Base-by-base conservation (phyloP, 768 basidiomycete genomes). In the Pulveroboletus ravenelii region DNA sequence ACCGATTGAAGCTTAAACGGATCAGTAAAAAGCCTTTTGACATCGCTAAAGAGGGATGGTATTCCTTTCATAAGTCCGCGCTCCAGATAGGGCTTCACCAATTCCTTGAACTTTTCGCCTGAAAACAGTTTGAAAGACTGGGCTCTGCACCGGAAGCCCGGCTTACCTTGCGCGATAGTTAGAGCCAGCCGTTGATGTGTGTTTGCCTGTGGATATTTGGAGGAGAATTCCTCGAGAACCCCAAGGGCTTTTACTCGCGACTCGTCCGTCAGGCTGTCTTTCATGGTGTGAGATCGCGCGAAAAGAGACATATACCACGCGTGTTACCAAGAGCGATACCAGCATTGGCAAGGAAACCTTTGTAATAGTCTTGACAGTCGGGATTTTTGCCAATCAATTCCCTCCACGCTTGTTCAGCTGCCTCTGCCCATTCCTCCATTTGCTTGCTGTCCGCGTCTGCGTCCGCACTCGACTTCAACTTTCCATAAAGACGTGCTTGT, bases 11-110 rank as follows among this genome's bases (percentile, higher is more conserved):
- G 81, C 65, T 95, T 98, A 41, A 71, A 67, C 1, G 72, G 49
- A 52, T 89, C 78, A 9, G 59, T 56, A 61, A 96, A 97, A 1
- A 98, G 78, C 0, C 84, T 74, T 65, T 97, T 98, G 65, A 98
- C 62, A 68, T 97, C 94, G 15, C 87, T 82, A 62, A 98, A 99
- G 2, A 98, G 73, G 3, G 93, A 96, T 3, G 96, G 96, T 35
- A 98, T 76, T 56, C 94, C 95, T 62, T 89, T 91, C 37, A 75
- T 77, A 12, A 99, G 73, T 9, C 80, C 87, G 5, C 75, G 73
- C 6, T 76, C 61, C 41, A 98, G 69, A 67, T 98, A 97, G 5
- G 77, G 69, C 50, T 76, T 74, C 6, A 80, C 80, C 10, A 87
- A 74, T 29, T 74, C 67, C 46, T 72, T 77, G 72, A 98, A 98